Evolutionary conservation across 768 basidiomycete species (phyloP), one percentile per base, ranked within the genome.

Genomic region (Boletus huronensis): DNA sequence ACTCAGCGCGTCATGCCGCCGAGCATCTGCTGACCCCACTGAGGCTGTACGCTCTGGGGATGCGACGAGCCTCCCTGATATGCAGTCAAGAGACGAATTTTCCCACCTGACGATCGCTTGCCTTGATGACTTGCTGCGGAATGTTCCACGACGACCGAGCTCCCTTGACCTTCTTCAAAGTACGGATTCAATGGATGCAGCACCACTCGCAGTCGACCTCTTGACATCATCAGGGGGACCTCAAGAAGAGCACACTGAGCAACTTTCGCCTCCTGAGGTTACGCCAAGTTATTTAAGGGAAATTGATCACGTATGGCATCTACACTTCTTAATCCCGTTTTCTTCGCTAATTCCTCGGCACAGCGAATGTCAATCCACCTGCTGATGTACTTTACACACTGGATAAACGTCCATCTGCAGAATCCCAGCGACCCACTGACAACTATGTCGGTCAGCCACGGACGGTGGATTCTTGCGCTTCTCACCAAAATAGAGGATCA

Each of bases 341-440:
- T 28, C 48, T 49, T 36, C 16, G 48, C 55, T 64, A 21, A 65
- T 48, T 43, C 46, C 48, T 51, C 16, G 25, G 25, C 55, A 31
- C 59, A 92, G 90, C 78, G 80, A 63, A 81, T 77, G 67, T 82
- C 87, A 5, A 66, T 92, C 26, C 90, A 90, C 65, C 76, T 92
- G 42, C 70, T 93, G 55, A 90, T 88, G 87, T 91, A 90, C 67
- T 91, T 91, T 67, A 78, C 82, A 17, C 81, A 90, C 63, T 93
- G 90, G 90, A 84, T 90, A 58, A 84, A 85, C 58, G 53, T 79
- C 14, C 77, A 87, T 56, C 67, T 88, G 7, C 76, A 83, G 43
- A 70, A 77, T 23, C 62, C 58, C 4, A 70, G 68, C 6, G 71
- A 75, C 53, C 61, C 73, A 29, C 58, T 66, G 46, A 74, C 72